These are phyloP conservation scores for Metschnikowia amazonensis DNA, from an alignment of 805 yeast genomes.

Conservation along the genomic window DNA sequence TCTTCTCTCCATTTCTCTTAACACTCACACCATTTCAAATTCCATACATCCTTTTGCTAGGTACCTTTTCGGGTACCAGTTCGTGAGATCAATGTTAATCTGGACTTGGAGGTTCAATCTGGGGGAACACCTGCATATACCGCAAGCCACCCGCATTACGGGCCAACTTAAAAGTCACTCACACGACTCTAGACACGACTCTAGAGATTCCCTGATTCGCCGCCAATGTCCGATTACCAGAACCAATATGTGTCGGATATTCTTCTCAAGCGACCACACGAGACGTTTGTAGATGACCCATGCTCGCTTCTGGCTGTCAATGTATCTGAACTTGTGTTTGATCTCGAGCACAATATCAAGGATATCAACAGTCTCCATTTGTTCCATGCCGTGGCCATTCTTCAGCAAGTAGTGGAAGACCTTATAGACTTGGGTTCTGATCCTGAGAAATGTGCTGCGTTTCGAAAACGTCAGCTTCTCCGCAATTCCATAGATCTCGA, in stretches of 20 bases:
- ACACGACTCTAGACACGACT: neutral
- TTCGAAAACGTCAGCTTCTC: conserved; percentile 26
- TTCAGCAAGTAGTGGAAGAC: conserved; percentile 28
- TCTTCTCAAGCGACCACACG: conserved; percentile 35
- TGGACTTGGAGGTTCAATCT: neutral
- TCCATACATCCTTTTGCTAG: no score
- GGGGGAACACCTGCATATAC: neutral
- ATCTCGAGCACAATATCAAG: conserved; percentile 28
- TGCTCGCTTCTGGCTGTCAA: conserved; percentile 29
- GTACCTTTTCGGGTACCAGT: no score
- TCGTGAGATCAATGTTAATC: no score
- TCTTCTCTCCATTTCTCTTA: no score
- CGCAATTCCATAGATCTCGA: conserved; percentile 18
- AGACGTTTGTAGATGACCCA: conserved; percentile 43
- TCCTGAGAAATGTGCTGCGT: conserved; percentile 22
- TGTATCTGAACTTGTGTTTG: conserved; percentile 33
- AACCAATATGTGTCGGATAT: conserved; percentile 26
- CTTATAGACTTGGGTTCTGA: conserved; percentile 29
- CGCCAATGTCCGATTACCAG: conserved; percentile 6
- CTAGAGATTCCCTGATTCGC: conserved; percentile 1
- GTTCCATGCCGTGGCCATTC: conserved; percentile 32
- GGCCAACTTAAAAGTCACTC: neutral
- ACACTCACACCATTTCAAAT: no score
- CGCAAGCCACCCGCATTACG: neutral
- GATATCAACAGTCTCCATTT: conserved; percentile 33